A percentile compares a stretch with the other conserved stretches of the same genome.
These are phyloP conservation scores for Porcisia deanei DNA, from an alignment of 208 protist genomes.

Conservation along the genomic window DNA sequence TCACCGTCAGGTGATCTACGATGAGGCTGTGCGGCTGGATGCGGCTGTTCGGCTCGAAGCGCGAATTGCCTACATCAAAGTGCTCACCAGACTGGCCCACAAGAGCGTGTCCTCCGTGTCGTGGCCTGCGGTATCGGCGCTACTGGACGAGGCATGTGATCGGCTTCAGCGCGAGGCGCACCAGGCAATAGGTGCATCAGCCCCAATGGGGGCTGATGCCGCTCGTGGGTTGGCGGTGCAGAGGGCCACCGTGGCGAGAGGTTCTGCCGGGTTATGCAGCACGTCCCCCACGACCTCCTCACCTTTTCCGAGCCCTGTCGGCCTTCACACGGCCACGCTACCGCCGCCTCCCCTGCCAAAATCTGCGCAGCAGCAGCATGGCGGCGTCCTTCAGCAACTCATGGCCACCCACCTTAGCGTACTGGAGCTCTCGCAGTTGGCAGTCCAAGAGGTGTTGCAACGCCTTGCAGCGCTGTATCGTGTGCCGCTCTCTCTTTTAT, in stretches of 20 bases:
- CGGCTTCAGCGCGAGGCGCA: slow-evolving; percentile 33
- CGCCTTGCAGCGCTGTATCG: slow-evolving; percentile 52
- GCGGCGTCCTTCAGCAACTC: slow-evolving; percentile 36
- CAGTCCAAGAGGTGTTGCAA: slow-evolving; percentile 59
- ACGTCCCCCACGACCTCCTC: background rate
- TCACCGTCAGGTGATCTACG: slow-evolving; percentile 46
- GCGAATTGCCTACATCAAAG: slow-evolving; percentile 46
- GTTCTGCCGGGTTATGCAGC: background rate
- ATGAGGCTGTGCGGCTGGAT: slow-evolving; percentile 38
- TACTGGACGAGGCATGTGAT: slow-evolving; percentile 36
- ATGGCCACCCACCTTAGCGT: slow-evolving; percentile 43
- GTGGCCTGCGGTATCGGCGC: slow-evolving; percentile 32
- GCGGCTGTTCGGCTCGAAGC: slow-evolving; percentile 31
- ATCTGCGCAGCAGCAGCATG: slow-evolving; percentile 1
- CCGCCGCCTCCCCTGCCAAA: background rate
- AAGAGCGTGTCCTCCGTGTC: slow-evolving; percentile 29
- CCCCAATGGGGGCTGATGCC: slow-evolving; percentile 1
- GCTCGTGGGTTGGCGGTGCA: background rate
- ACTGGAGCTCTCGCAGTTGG: slow-evolving; percentile 48
- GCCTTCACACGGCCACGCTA: too few species aligned
- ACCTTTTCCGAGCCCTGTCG: background rate
- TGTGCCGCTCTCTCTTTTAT: slow-evolving; percentile 37
- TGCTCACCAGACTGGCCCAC: slow-evolving; percentile 38
- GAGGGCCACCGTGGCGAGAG: background rate
- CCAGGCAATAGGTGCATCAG: slow-evolving; percentile 21